Percentiles rank a stretch among this genome's conserved stretches.
These are phyloP conservation scores for Cercis canadensis DNA, from an alignment of 306 rosid genomes.

Conservation along the genomic window DNA sequence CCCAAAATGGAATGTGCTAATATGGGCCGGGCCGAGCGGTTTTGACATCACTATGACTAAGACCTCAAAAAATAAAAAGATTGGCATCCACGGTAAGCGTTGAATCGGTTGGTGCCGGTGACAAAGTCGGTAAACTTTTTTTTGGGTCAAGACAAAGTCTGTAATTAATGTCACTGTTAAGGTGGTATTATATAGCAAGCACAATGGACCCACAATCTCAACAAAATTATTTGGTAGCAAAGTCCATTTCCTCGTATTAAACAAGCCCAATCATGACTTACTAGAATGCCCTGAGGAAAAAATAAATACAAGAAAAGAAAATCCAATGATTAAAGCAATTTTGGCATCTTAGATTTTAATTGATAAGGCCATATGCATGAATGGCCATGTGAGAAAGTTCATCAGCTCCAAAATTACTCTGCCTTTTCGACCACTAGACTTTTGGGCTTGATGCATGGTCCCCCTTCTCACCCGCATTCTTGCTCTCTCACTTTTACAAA, in stretches of 20 bases:
- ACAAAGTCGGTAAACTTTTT: not conserved
- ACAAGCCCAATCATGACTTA: conserved; percentile 40
- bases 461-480: conserved; percentile 12
- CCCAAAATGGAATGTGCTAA: too few relatives aligned
- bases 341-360: conserved; percentile 40
- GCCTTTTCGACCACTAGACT: conserved; percentile 39
- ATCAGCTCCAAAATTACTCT: conserved; percentile 20
- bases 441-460: conserved; percentile 43
- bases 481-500: conserved; percentile 37
- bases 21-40: too few relatives aligned
- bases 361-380: conserved; percentile 17
- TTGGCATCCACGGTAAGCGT: too few relatives aligned
- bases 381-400: conserved; percentile 26
- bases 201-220: conserved; percentile 37
- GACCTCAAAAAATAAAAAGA: too few relatives aligned
- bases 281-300: not conserved
- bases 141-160: too few relatives aligned
- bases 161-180: not conserved
- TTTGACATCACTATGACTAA: too few relatives aligned
- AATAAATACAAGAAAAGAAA: not conserved
- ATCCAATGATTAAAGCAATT: not conserved
- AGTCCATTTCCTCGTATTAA: conserved; percentile 44
- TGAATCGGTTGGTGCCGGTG: not conserved
- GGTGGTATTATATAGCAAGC: conserved; percentile 19
- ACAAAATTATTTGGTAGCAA: conserved; percentile 31